Evolutionary conservation across 768 basidiomycete species (phyloP), one percentile per base, ranked within the genome.

Genomic region (Amanita muscaria): DNA sequence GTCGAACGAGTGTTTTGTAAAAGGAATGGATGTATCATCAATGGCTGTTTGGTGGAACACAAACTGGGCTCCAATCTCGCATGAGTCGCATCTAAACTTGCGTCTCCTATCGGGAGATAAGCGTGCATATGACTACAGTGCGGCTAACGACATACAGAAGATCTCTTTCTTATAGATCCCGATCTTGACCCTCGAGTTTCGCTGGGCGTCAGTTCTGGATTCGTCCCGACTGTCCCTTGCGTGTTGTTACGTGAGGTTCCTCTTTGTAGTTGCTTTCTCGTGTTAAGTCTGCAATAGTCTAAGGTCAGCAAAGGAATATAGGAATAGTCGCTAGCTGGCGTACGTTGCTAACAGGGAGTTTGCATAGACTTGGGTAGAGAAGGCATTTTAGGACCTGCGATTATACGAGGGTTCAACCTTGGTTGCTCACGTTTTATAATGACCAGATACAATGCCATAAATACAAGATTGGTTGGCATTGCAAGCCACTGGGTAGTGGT

Each of bases 391-490:
- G n/a, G n/a, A n/a, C 44, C 9, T 33, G 35, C 18, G 19, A 9
- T 2, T 18, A 5, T 15, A 25, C 29, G 10, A 14, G 14, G 34
- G 5, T 8, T 19, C 8, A 30, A 15, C 10, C 3, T 30, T 34
- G 10, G 22, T 48, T 4, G 12, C 67, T 40, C 48, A 73, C 74
- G 53, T 58, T 77, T 77, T 52, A 68, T 64, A 44, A 77, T 76
- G 18, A 74, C 62, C 48, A 76, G 72, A 52, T 76, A 72, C 3
- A 77, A 50, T 1, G 67, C 75, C 70, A 76, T 68, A 51, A 76
- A 77, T 8, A 76, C 58, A 3, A 76, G 63, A 47, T 76, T 74
- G 11, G 55, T 47, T 4, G 69, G 66, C 61, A 70, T 70, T 2
- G 57, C 48, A 11, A 76, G 49, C 75, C 75, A 76, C 75, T 72